Evolutionary conservation across 148 eudicot species (phyloP), one percentile per base, ranked within the genome.

Genomic region (Fagopyrum homotropicum): DNA sequence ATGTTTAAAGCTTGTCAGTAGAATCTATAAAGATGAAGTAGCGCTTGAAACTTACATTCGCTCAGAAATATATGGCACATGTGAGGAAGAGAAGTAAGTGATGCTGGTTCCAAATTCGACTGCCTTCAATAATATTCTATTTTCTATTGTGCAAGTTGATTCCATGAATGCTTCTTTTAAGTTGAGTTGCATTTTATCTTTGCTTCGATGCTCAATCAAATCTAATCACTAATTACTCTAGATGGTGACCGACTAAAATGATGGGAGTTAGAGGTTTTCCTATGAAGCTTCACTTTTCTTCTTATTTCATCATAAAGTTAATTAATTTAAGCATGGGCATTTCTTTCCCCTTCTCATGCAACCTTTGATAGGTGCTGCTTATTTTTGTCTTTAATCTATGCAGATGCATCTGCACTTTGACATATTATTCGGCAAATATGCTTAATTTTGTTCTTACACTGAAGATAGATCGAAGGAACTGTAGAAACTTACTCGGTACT

Each of bases 1-100:
- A 43, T 79, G 4, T 77, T 81, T 77, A 69, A 88, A 95, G 99
- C 46, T 79, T 75, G 89, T 91, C 49, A 69, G 82, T 47, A 90
- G 75, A 85, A 77, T 95, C 72, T 95, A 85, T 85, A 81, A 80
- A 79, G 96, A 95, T 78, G 99, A 95, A 82, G 77, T 79, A 79
- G 94, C 90, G 80, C 89, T 95, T 80, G 97, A 95, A 79, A 86
- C 89, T 73, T 95, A 95, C 79, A 82, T 95, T 75, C 80, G 88
- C 71, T 95, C 97, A 48, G 91, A 90, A 79, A 66, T 75, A 72
- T 95, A 95, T 83, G 93, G 89, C 73, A 87, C 83, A 75, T 90
- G 88, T 73, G 79, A 89, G 69, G 77, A 78, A 79, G 80, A 72
- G 22, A 82, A 81, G 99, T 92, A 82, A 92, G 93, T 83, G 22